Conservation (phyloP, 164 flowering plant species). For the Aristolochia californica region DNA sequence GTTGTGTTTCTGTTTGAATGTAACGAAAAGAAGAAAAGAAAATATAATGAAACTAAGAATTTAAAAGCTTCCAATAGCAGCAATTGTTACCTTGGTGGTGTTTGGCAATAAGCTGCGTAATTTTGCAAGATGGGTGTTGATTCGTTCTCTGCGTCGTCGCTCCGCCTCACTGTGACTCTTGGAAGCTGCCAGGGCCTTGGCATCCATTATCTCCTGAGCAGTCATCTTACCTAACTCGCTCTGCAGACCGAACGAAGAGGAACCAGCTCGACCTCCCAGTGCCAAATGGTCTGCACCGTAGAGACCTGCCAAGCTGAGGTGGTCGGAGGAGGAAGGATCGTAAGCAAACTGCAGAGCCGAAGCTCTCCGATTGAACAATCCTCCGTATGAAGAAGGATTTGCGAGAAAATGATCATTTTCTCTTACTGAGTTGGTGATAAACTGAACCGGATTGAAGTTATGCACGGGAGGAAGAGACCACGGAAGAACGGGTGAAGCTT, state of each 20-base stretch:
- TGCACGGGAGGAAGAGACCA: constrained; percentile 53
- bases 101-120: constrained; percentile 83
- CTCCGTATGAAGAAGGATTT: constrained; percentile 30
- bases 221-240: constrained; percentile 70
- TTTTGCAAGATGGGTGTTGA: constrained; percentile 88
- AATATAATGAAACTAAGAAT: too few relatives aligned
- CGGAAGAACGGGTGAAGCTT: constrained; percentile 36
- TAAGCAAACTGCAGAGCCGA: constrained; percentile 46
- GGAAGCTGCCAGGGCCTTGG: constrained; percentile 95
- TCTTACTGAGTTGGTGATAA: constrained; percentile 19
- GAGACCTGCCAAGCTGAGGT: constrained; percentile 25
- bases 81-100: constrained; percentile 97
- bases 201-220: constrained; percentile 97
- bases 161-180: constrained; percentile 99
- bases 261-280: constrained; percentile 33
- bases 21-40: too few relatives aligned
- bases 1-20: too few relatives aligned
- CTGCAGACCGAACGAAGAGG: constrained; percentile 52
- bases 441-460: constrained; percentile 32
- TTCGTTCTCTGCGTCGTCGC: constrained; percentile 80
- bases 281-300: constrained; percentile 48
- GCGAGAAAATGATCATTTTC: constrained; percentile 32
- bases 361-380: constrained; percentile 43
- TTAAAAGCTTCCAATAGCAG: too few relatives aligned
- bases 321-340: constrained; percentile 43